Conservation (phyloP, 257 asterid genomes). For the Fraxinus quadrangulata region DNA sequence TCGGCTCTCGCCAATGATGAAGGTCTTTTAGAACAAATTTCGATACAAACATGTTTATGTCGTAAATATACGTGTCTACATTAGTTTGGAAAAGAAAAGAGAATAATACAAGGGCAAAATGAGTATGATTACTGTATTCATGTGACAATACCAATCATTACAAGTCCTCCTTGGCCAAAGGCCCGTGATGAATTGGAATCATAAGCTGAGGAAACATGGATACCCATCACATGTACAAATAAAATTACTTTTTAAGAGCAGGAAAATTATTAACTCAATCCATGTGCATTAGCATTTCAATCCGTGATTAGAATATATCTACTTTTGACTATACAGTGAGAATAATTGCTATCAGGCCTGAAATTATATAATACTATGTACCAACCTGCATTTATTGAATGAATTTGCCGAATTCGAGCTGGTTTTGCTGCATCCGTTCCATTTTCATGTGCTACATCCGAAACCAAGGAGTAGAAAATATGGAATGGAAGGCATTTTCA, state of each 20-base stretch:
- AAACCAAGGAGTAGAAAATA: not conserved
- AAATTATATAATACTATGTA: too few species aligned
- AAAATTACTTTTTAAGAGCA: not conserved
- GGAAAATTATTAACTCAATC: not conserved
- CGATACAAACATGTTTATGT: not conserved
- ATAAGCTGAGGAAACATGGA: not conserved
- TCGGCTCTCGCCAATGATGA: not conserved
- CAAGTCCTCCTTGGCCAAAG: not conserved
- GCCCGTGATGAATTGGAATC: conserved; percentile 3
- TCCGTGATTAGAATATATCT: not conserved
- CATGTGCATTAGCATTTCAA: not conserved
- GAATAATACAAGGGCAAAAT: not conserved
- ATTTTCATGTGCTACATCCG: not conserved
- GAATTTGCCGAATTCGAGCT: not conserved
- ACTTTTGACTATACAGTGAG: not conserved
- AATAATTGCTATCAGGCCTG: not conserved
- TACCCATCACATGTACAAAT: not conserved
- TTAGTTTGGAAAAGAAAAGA: not conserved
- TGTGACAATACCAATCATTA: conserved; percentile 6
- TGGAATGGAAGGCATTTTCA: not conserved
- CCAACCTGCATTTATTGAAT: not conserved
- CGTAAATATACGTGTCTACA: not conserved
- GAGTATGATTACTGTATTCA: not conserved
- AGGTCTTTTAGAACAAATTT: not conserved
- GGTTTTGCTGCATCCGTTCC: too few species aligned